Conservation (phyloP, 2,329 filamentous ascomycete species). For the Colletotrichum filicis region DNA sequence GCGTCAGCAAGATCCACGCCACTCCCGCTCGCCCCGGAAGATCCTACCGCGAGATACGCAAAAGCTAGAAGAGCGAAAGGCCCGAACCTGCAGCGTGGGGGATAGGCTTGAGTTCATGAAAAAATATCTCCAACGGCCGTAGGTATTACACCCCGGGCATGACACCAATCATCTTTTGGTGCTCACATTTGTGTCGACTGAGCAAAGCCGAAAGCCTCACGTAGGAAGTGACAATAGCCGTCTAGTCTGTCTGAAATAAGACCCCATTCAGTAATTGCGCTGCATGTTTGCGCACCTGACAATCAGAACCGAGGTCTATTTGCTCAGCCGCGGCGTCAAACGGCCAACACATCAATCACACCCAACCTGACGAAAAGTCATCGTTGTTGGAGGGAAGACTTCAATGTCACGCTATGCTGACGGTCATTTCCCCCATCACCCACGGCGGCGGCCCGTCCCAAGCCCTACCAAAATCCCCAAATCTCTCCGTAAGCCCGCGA, state of each 20-base stretch:
- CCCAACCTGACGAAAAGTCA: neutral
- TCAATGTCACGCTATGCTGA: conserved; percentile 30
- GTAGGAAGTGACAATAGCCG: neutral
- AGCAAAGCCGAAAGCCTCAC: neutral
- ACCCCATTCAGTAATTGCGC: neutral
- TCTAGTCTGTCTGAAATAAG: neutral
- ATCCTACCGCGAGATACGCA: conserved; percentile 1
- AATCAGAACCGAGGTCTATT: conserved; percentile 7
- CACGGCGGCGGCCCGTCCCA: conserved; percentile 30
- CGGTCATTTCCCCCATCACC: neutral
- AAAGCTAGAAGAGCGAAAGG: neutral
- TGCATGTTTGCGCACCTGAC: conserved; percentile 10
- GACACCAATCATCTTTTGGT: neutral
- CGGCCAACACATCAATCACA: conserved; percentile 33
- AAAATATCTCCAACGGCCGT: neutral
- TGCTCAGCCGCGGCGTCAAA: conserved; percentile 21
- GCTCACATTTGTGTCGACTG: neutral
- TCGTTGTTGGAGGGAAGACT: neutral
- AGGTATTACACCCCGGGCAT: conserved; percentile 4
- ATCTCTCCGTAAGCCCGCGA: conserved; percentile 14
- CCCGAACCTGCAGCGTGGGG: neutral
- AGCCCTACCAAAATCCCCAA: neutral
- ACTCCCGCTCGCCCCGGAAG: neutral
- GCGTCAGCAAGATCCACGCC: conserved; percentile 12
- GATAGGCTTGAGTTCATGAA: neutral